These are phyloP conservation scores for Amoebophrya sp. DNA, from an alignment of 169 alveolate species.

Conservation along the genomic window DNA sequence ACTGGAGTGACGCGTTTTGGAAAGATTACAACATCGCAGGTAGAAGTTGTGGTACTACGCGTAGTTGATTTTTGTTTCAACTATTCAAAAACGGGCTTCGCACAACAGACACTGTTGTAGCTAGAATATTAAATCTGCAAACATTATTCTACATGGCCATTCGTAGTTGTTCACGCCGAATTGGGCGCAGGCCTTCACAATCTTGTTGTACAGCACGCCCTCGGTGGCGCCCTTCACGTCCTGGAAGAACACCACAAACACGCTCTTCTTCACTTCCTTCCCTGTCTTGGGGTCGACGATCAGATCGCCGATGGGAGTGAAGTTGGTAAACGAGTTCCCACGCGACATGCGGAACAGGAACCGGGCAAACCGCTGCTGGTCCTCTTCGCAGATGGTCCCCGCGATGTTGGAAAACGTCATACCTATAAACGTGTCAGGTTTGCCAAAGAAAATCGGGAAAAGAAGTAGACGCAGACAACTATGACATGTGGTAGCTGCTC, in stretches of 20 bases:
- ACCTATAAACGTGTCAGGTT: too few relatives aligned
- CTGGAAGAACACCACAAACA: constrained; percentile 82
- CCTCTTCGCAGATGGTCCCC: neutral
- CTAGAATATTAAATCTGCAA: too few relatives aligned
- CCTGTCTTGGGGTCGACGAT: constrained; percentile 58
- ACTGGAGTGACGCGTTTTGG: neutral
- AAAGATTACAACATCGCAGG: neutral
- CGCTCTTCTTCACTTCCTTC: constrained; percentile 64
- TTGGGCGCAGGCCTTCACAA: constrained; percentile 84
- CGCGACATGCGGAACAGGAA: constrained; percentile 91
- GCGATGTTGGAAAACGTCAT: neutral
- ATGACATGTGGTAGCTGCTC: too few relatives aligned
- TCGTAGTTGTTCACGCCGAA: constrained; percentile 78
- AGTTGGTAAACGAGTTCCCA: constrained; percentile 88
- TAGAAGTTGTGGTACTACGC: too few relatives aligned
- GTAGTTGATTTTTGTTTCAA: too few relatives aligned
- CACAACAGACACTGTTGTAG: too few relatives aligned
- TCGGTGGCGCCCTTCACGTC: constrained; percentile 66
- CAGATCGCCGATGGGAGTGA: constrained; percentile 72
- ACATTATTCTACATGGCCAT: constrained; percentile 58
- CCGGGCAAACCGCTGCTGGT: constrained; percentile 67
- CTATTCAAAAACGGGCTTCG: too few relatives aligned
- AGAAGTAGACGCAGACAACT: too few relatives aligned
- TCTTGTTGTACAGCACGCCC: constrained; percentile 72
- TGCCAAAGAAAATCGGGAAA: too few relatives aligned